Evolutionary conservation across 441 rosid genomes (phyloP).

Genomic region (Pelargonium cotyledonis): DNA sequence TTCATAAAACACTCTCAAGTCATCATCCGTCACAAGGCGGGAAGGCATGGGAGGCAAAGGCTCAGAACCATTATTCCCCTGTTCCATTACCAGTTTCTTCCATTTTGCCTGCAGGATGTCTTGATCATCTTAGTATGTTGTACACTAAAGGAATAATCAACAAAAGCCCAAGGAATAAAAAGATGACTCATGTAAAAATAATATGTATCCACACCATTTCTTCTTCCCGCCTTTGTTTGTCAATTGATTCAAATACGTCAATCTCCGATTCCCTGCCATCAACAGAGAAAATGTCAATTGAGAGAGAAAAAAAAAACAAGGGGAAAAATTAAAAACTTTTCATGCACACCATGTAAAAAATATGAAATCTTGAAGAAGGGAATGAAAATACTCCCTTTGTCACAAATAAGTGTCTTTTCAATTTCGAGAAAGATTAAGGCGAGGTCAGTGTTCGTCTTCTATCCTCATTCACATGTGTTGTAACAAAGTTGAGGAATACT

Average conservation of each 20-base stretch:
- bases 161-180: not conserved
- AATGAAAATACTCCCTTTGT: too few species aligned
- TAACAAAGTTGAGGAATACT: too few species aligned
- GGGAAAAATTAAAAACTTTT: not conserved
- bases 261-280: slow-evolving; percentile 75
- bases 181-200: not conserved
- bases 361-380: too few species aligned
- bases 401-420: too few species aligned
- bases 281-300: slow-evolving; percentile 2
- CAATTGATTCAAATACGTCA: slow-evolving; percentile 80
- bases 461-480: too few species aligned
- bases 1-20: slow-evolving; percentile 57
- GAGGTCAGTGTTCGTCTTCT: too few species aligned
- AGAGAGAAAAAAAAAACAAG: not conserved
- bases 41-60: slow-evolving; percentile 56
- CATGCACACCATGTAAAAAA: too few species aligned
- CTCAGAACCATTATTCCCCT: slow-evolving; percentile 39
- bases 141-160: slow-evolving; percentile 13
- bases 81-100: slow-evolving; percentile 48
- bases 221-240: slow-evolving; percentile 58
- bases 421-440: too few species aligned
- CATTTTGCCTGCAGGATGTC: slow-evolving; percentile 55
- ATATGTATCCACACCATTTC: slow-evolving; percentile 49
- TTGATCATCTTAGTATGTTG: slow-evolving; percentile 13
- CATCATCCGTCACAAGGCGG: slow-evolving; percentile 84